Evolutionary conservation across 2,329 filamentous ascomycete species (phyloP).

Genomic region (Neoscytalidium dimidiatum): DNA sequence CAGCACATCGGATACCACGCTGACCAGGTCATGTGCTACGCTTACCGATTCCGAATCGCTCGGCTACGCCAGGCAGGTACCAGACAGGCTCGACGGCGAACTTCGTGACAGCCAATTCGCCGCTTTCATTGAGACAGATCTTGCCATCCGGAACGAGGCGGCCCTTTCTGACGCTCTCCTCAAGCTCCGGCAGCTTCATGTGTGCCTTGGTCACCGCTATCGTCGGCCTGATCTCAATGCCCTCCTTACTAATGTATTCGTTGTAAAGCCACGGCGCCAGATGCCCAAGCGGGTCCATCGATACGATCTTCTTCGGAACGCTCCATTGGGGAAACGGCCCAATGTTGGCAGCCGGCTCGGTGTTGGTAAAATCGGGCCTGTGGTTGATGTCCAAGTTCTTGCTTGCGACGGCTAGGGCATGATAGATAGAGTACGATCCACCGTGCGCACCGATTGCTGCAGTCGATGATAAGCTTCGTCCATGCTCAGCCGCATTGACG

Average conservation of each 20-base stretch:
- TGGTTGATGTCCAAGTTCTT: conserved; percentile 85
- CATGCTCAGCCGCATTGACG: background rate
- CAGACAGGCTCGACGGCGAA: conserved; percentile 91
- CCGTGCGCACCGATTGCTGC: conserved; percentile 70
- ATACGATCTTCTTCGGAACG: conserved; percentile 90
- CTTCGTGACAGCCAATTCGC: conserved; percentile 92
- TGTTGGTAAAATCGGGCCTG: conserved; percentile 77
- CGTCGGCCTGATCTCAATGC: conserved; percentile 83
- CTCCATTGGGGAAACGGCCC: conserved; percentile 89
- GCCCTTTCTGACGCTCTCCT: conserved; percentile 80
- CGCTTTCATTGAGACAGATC: conserved; percentile 81
- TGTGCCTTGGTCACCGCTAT: conserved; percentile 91
- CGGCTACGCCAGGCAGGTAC: conserved; percentile 65
- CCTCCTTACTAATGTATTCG: conserved; percentile 73
- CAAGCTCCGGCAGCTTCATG: conserved; percentile 95
- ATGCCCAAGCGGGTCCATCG: conserved; percentile 95
- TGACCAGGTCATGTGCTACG: background rate
- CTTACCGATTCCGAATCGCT: conserved; percentile 83
- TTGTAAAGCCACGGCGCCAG: conserved; percentile 81
- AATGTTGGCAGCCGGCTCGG: conserved; percentile 86
- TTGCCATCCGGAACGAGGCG: conserved; percentile 80
- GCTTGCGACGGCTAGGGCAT: conserved; percentile 87
- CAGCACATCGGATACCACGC: background rate
- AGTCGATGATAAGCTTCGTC: conserved; percentile 19
- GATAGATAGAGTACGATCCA: conserved; percentile 94